Evolutionary conservation across 768 basidiomycete genomes (phyloP).

Genomic region (Mycena albidolilacea): DNA sequence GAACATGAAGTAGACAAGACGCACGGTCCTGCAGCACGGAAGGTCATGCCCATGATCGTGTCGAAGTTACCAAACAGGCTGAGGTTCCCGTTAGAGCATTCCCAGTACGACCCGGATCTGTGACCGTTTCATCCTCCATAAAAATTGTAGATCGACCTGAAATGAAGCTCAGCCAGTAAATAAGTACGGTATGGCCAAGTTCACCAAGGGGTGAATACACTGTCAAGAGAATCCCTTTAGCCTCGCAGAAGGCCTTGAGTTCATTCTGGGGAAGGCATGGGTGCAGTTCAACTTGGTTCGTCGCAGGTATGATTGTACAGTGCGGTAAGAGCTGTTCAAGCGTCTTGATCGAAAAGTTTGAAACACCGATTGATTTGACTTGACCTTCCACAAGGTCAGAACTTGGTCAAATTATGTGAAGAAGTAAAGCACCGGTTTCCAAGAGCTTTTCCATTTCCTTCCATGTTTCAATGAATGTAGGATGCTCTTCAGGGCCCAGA

Average conservation of each 20-base stretch:
- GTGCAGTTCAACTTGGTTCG: constrained; percentile 73
- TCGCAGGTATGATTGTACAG: constrained; percentile 63
- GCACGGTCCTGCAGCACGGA: no score
- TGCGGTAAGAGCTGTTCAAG: constrained; percentile 57
- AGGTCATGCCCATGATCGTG: constrained; percentile 81
- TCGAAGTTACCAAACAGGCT: constrained; percentile 64
- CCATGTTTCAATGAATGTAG: constrained; percentile 48
- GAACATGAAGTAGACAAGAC: constrained; percentile 43
- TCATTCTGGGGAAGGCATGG: constrained; percentile 69
- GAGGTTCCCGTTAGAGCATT: no score
- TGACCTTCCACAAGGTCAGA: constrained; percentile 50
- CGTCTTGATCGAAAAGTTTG: constrained; percentile 69
- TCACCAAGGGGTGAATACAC: constrained; percentile 37
- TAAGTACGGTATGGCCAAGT: neutral
- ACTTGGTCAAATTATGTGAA: constrained; percentile 29
- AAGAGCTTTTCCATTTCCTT: constrained; percentile 51
- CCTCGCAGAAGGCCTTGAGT: constrained; percentile 63
- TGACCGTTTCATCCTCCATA: constrained; percentile 53
- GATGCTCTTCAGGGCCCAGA: constrained; percentile 43
- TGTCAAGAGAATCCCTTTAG: constrained; percentile 63
- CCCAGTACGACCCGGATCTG: no score
- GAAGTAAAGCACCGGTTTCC: constrained; percentile 42
- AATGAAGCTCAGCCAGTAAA: neutral
- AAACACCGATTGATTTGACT: constrained; percentile 68
- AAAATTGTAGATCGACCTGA: constrained; percentile 45